These are phyloP conservation scores for Irpex sp. DNA, from an alignment of 1,284 basidiomycete species.

Conservation along the genomic window DNA sequence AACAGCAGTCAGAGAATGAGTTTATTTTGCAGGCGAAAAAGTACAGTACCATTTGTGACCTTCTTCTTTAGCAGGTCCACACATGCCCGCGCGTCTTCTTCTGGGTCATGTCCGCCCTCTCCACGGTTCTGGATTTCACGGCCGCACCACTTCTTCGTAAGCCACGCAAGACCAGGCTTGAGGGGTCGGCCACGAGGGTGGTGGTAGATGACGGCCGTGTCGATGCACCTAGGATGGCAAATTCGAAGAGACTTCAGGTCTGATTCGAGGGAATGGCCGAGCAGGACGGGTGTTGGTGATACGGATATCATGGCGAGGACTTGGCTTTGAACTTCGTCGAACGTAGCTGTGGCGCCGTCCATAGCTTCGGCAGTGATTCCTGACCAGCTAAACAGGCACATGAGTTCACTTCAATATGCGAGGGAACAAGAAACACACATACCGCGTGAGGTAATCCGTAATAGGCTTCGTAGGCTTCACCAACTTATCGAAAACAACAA, in stretches of 20 bases:
- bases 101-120: slow-evolving; percentile 83
- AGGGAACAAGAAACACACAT: slow-evolving; percentile 12
- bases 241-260: slow-evolving; percentile 83
- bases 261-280: slow-evolving; percentile 93
- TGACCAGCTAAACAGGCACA: slow-evolving; percentile 59
- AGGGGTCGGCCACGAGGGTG: slow-evolving; percentile 86
- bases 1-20: neutral
- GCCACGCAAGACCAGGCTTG: slow-evolving; percentile 89
- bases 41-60: slow-evolving; percentile 51
- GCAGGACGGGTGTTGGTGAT: slow-evolving; percentile 68
- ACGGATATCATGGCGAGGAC: slow-evolving; percentile 52
- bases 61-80: slow-evolving; percentile 80
- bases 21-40: neutral
- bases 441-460: slow-evolving; percentile 84
- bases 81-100: slow-evolving; percentile 87
- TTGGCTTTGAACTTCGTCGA: slow-evolving; percentile 69
- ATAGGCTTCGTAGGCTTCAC: slow-evolving; percentile 83
- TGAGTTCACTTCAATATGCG: neutral
- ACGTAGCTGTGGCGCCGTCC: slow-evolving; percentile 62
- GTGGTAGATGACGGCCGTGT: slow-evolving; percentile 84
- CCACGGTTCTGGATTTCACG: slow-evolving; percentile 79
- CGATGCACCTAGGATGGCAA: slow-evolving; percentile 79
- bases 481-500: slow-evolving; percentile 78
- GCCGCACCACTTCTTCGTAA: slow-evolving; percentile 85
- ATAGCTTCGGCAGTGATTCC: slow-evolving; percentile 81